Conservation (phyloP, 2,329 filamentous ascomycete genomes). For the Sphaerulina vaccinii region DNA sequence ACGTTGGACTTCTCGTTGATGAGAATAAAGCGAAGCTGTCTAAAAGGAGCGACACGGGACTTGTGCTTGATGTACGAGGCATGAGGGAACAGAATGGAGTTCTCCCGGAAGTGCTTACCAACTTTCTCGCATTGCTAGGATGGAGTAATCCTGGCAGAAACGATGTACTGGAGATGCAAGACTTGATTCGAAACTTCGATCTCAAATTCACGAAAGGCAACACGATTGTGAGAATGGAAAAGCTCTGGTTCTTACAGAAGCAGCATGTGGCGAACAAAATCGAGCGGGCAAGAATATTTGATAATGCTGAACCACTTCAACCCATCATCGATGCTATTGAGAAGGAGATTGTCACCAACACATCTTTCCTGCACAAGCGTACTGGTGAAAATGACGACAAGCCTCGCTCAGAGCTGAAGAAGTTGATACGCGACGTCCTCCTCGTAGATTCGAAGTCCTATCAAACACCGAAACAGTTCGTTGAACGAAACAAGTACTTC, state of each 20-base stretch:
- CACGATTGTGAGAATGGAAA: conserved; percentile 75
- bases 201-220: conserved; percentile 90
- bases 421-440: conserved; percentile 54
- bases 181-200: conserved; percentile 72
- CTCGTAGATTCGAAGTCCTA: conserved; percentile 58
- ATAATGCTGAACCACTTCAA: conserved; percentile 35
- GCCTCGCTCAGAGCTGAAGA: conserved; percentile 33
- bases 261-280: conserved; percentile 60
- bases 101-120: conserved; percentile 64
- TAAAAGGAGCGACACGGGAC: conserved; percentile 60
- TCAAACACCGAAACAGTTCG: conserved; percentile 55
- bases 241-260: conserved; percentile 76
- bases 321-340: conserved; percentile 36
- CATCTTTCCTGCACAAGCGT: conserved; percentile 5
- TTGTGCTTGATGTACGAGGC: conserved; percentile 55
- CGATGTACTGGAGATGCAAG: conserved; percentile 69
- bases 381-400: neutral
- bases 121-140: conserved; percentile 82
- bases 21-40: conserved; percentile 58
- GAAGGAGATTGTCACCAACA: conserved; percentile 29
- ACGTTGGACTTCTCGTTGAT: conserved; percentile 51
- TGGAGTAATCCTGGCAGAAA: conserved; percentile 70
- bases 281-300: conserved; percentile 43
- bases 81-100: conserved; percentile 59
- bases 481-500: conserved; percentile 58